These are phyloP conservation scores for Plasmodium billcollinsi DNA, from an alignment of 169 alveolate genomes.

Conservation along the genomic window DNA sequence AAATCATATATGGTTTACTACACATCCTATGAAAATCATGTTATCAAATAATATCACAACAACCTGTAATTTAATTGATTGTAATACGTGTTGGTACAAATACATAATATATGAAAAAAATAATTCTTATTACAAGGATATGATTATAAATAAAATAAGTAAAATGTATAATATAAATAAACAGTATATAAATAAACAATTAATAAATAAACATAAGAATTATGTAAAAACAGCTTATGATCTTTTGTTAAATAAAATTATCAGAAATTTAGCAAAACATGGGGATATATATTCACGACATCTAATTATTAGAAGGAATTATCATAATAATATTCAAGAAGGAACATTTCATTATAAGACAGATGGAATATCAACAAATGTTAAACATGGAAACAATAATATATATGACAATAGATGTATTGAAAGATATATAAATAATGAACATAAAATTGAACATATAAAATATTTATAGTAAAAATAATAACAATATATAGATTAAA, in stretches of 20 bases:
- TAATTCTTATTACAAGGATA: slow-evolving; percentile 14
- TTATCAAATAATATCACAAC: not conserved
- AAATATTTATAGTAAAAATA: too few species aligned
- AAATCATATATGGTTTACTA: slow-evolving; percentile 53
- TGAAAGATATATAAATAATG: too few species aligned
- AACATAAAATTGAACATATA: too few species aligned
- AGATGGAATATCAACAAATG: too few species aligned
- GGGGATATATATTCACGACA: slow-evolving; percentile 9
- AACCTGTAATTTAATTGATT: slow-evolving; percentile 38
- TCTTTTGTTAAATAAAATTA: slow-evolving; percentile 51
- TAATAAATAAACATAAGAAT: slow-evolving; percentile 23
- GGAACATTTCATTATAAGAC: too few species aligned
- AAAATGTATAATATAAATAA: slow-evolving; percentile 20
- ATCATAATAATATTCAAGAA: too few species aligned
- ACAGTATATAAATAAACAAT: not conserved
- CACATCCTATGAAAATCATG: slow-evolving; percentile 18
- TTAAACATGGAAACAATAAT: too few species aligned
- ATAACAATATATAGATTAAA: too few species aligned
- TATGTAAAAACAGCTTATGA: slow-evolving; percentile 37
- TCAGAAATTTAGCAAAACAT: slow-evolving; percentile 19
- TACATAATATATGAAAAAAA: not conserved
- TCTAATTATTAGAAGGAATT: not conserved
- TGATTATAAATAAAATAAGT: slow-evolving; percentile 27
- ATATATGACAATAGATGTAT: too few species aligned
- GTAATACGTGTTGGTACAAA: slow-evolving; percentile 49